These are phyloP conservation scores for Fomitopsis palustris DNA, from an alignment of 1,284 basidiomycete genomes.

Conservation along the genomic window DNA sequence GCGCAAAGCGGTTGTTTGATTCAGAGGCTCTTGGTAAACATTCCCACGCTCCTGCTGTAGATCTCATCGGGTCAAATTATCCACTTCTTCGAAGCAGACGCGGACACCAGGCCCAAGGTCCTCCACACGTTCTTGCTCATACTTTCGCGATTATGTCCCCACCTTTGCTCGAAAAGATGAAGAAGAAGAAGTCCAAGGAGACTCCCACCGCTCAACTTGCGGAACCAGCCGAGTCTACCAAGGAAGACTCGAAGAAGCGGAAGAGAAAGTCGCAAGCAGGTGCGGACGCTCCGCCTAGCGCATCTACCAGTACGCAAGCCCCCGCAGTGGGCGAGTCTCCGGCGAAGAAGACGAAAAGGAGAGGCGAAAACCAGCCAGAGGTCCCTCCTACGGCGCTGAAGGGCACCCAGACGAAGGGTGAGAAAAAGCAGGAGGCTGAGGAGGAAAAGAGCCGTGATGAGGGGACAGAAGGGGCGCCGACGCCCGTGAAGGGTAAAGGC, in stretches of 20 bases:
- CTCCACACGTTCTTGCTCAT: background rate
- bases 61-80: background rate
- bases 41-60: conserved; percentile 7
- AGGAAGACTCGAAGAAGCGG: conserved; percentile 6
- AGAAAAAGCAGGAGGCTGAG: background rate
- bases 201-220: background rate
- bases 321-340: background rate
- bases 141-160: background rate
- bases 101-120: background rate
- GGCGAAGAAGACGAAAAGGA: background rate
- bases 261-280: background rate
- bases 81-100: too few species aligned
- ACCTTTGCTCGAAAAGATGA: background rate
- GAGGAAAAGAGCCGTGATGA: background rate
- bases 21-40: conserved; percentile 17
- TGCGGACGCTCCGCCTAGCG: conserved; percentile 3
- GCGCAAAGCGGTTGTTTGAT: conserved; percentile 12
- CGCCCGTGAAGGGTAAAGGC: background rate
- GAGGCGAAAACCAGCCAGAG: background rate
- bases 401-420: background rate
- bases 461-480: background rate
- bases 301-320: background rate
- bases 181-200: conserved; percentile 10
- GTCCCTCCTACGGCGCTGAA: background rate
- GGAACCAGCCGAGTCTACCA: background rate